These are phyloP conservation scores for Nematocida minor DNA, from an alignment of 371 early-diverging fungal species.

Conservation along the genomic window DNA sequence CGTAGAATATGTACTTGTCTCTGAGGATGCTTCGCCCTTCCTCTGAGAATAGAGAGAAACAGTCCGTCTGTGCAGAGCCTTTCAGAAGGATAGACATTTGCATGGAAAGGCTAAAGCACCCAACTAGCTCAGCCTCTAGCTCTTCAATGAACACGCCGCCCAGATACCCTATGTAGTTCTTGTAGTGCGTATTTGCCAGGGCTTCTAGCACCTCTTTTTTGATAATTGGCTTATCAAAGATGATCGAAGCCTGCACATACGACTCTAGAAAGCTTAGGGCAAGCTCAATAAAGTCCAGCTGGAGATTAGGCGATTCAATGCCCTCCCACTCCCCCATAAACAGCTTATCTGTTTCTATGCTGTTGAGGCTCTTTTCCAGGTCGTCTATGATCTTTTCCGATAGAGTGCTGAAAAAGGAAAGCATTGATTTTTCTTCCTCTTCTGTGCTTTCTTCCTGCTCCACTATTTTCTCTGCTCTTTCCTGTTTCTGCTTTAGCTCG, in stretches of 20 bases:
- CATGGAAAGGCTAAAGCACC: constrained; percentile 30
- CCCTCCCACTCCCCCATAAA: constrained; percentile 42
- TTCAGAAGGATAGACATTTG: constrained; percentile 16
- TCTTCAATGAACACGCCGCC: constrained; percentile 20
- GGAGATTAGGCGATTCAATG: constrained; percentile 2
- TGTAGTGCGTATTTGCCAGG: neutral
- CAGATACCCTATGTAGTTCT: constrained; percentile 6
- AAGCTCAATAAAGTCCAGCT: constrained; percentile 45
- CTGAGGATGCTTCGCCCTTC: constrained; percentile 21
- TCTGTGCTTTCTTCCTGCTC: neutral
- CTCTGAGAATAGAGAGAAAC: constrained; percentile 42
- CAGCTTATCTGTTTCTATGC: neutral
- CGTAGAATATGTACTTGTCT: constrained; percentile 26
- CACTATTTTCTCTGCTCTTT: neutral
- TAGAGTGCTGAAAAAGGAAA: neutral
- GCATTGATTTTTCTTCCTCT: neutral
- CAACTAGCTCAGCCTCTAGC: constrained; percentile 31
- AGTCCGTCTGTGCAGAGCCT: constrained; percentile 14
- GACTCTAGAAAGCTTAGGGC: constrained; percentile 1
- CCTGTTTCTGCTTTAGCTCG: neutral
- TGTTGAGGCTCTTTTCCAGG: neutral
- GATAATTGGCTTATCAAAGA: neutral
- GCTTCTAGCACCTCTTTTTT: neutral
- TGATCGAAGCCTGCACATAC: neutral
- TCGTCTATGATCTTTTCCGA: neutral